Evolutionary conservation across 441 rosid species (phyloP), one percentile per base, ranked within the genome.

Genomic region (Francoa sonchifolia): DNA sequence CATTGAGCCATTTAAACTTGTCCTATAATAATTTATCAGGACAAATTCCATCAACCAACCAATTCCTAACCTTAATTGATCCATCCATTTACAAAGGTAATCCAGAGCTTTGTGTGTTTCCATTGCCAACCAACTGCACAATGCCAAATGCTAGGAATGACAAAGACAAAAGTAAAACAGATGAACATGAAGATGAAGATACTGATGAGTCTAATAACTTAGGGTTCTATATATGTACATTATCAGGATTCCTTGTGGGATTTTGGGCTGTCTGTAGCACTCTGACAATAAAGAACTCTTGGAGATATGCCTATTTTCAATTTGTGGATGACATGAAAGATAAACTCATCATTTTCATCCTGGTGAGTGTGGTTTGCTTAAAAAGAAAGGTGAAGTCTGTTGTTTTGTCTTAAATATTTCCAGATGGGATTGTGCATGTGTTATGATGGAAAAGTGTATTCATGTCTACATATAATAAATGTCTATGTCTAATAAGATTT

Each of bases 11-110:
- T 14, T 45, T 76, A 47, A 60, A 69, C 42, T 30, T 67, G 20
- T 71, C 73, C 5, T 58, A 26, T 51, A 73, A 69, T 45, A 67
- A 47, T 39, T 47, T 76, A 40, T 39, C 49, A 6, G 66, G 73
- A 17, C 57, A 42, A 20, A 73, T 73, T 38, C 81, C 75, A 0
- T 27, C 16, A 0, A 39, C 52, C 16, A 62, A 53, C n/a, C 63
- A 58, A 40, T 59, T 64, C 1, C 40, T 34, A 11, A 73, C 46
- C 31, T 61, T 69, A 38, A 38, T 42, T 10, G 69, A 71, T 43
- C 60, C 56, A 8, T 73, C 76, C 26, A 55, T 61, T 27, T 74
- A 61, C 42, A 31, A 26, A 1, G 76, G 69, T 12, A 65, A 73
- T 43, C 62, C 73, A 9, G 39, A 35, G 31, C 54, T 73, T 0